Base-by-base conservation (phyloP, 768 basidiomycete genomes). In the Auriculariales sp. region DNA sequence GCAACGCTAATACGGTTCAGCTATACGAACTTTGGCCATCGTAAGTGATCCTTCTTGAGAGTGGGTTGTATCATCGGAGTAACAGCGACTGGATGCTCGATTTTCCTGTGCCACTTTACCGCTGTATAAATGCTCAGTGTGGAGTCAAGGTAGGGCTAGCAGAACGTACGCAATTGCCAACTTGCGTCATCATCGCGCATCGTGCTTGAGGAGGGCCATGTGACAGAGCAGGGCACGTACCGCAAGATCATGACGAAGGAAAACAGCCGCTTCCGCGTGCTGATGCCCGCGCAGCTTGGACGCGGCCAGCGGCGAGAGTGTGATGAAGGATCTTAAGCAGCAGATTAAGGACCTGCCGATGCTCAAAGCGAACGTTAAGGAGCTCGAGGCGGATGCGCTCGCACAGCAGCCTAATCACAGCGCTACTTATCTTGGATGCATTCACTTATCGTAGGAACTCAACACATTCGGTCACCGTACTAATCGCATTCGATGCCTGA, bases 61-160 rank as follows among this genome's bases (percentile, higher is more conserved):
- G 68, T 1, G 91, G 91, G 55, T 93, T 90, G 59, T 94, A 94
- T 66, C 89, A 93, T 50, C 90, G 71, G 53, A 91, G 67, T 42
- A 94, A 72, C 19, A 98, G 72, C 10, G 85, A 82, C 57, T 93
- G 90, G 28, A 94, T 72, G 2, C 89, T 92, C 6, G 87, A 91
- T 68, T 98, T 98, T 49, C 93, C 93, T 50, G 88, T 83, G 6
- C 93, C 93, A 57, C 90, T 93, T 62, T 79, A 2, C 93, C 93
- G 11, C 90, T 93, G 54, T 28, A 52, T 51, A 49, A 39, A 25
- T 42, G 24, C 36, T 27, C 52, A 27, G 56, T 53, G 33, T 35
- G 49, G 31, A 29, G 27, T 4, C n/a, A n/a, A n/a, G n/a, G n/a
- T 50, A 49, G 29, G 24, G 50, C 33, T 34, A 19, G 31, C 25